Evolutionary conservation across 2,329 filamentous ascomycete genomes (phyloP).

Genomic region (Colletotrichum lentis): DNA sequence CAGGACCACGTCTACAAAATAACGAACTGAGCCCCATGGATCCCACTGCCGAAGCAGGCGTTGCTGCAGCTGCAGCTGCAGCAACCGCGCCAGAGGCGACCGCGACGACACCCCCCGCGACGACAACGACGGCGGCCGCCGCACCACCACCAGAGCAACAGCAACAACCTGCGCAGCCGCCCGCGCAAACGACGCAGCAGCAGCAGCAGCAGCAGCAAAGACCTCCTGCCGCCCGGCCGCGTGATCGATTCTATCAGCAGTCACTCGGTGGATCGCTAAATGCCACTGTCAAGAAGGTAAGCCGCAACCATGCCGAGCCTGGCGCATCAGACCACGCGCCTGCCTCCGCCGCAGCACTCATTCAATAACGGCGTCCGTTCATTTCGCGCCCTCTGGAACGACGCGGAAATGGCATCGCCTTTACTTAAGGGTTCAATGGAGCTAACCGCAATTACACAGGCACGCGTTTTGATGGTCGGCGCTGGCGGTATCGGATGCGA

Average conservation of each 20-base stretch:
- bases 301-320: constrained; percentile 39
- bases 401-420: constrained; percentile 8
- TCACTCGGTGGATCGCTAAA: constrained; percentile 73
- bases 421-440: constrained; percentile 27
- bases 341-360: background rate
- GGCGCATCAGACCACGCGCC: constrained; percentile 36
- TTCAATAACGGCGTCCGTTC: background rate
- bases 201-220: constrained; percentile 34
- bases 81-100: constrained; percentile 21
- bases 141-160: constrained; percentile 15
- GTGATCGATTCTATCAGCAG: constrained; percentile 67
- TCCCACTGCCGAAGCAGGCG: constrained; percentile 28
- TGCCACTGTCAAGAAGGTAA: constrained; percentile 73
- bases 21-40: constrained; percentile 26
- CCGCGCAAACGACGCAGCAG: constrained; percentile 34
- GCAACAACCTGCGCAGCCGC: constrained; percentile 22
- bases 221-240: constrained; percentile 44
- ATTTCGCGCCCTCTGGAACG: background rate
- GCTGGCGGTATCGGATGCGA: constrained; percentile 98
- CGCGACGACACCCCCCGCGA: constrained; percentile 11
- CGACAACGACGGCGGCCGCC: background rate
- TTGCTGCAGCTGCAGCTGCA: constrained; percentile 27
- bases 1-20: constrained; percentile 3
- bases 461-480: constrained; percentile 90
- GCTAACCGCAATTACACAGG: constrained; percentile 62